phyloP scores from a whole-genome alignment of 2,329 filamentous ascomycete species.

The Xylariaceae sp. region DNA sequence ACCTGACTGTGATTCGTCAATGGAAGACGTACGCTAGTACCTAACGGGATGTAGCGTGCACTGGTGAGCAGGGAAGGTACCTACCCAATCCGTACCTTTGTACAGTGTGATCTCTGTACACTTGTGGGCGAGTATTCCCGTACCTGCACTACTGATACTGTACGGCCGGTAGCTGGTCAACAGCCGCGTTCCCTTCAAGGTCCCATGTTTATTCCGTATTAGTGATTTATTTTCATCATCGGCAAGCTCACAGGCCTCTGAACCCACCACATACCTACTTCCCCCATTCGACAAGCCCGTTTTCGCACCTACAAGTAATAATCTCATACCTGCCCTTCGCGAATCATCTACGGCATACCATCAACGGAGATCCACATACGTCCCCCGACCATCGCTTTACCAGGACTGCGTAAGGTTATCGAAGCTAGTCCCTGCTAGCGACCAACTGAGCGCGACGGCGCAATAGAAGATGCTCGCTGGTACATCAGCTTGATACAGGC shows the following conservation, averaged over 20 bases:
- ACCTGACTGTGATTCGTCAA: background rate
- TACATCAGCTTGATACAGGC: constrained; percentile 20
- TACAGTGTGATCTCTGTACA: background rate
- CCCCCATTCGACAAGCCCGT: background rate
- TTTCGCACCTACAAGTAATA: background rate
- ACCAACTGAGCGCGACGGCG: constrained; percentile 13
- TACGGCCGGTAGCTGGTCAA: background rate
- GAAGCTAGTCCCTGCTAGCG: background rate
- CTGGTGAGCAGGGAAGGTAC: background rate
- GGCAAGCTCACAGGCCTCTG: constrained; percentile 3
- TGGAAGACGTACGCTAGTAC: background rate
- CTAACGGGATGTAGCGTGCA: background rate
- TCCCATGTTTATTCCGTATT: background rate
- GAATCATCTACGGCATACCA: background rate
- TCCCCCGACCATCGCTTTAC: background rate
- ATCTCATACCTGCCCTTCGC: background rate
- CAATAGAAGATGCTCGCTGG: constrained; percentile 27
- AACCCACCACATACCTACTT: constrained; percentile 2
- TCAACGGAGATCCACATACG: background rate
- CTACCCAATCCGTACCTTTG: background rate
- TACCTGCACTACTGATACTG: too few relatives aligned
- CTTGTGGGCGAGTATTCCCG: too few relatives aligned
- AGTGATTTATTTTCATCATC: constrained; percentile 10
- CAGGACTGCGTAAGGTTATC: too few relatives aligned
- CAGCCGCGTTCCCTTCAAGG: background rate